phyloP scores from a whole-genome alignment of 2,329 filamentous ascomycete species.

The Sporothrix globosa region DNA sequence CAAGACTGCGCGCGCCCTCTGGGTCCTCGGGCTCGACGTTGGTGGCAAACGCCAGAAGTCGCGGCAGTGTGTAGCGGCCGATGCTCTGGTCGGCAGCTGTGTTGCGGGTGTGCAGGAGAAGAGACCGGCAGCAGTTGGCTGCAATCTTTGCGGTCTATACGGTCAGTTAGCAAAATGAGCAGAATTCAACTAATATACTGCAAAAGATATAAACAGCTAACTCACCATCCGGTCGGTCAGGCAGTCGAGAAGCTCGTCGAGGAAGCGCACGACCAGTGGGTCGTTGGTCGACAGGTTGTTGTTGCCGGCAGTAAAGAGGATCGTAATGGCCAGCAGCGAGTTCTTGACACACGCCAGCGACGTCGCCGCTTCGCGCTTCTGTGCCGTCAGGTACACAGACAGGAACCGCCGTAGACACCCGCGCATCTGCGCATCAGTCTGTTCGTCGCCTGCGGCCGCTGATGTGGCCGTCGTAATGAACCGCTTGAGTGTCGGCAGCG shows the following conservation, averaged over 20 bases:
- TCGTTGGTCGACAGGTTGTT: constrained; percentile 75
- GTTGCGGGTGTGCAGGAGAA: constrained; percentile 69
- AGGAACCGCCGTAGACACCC: constrained; percentile 83
- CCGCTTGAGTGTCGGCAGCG: constrained; percentile 86
- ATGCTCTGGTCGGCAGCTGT: constrained; percentile 72
- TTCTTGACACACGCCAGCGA: constrained; percentile 92
- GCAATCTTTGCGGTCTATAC: constrained; percentile 80
- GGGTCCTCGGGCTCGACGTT: constrained; percentile 74
- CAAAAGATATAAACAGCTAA: constrained; percentile 17
- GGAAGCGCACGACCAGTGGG: constrained; percentile 71
- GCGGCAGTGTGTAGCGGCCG: constrained; percentile 72
- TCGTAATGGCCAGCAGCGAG: constrained; percentile 81
- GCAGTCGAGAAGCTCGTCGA: constrained; percentile 83
- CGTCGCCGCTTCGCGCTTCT: constrained; percentile 73
- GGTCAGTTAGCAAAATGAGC: neutral
- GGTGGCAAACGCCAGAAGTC: constrained; percentile 74
- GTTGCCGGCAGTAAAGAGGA: constrained; percentile 81
- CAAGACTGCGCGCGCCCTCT: constrained; percentile 70
- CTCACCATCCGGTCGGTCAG: constrained; percentile 73
- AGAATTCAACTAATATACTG: too few species aligned
- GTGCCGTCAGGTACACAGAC: constrained; percentile 74
- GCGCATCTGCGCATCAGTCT: constrained; percentile 71
- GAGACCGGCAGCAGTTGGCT: constrained; percentile 82
- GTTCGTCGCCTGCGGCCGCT: constrained; percentile 49
- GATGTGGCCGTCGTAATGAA: constrained; percentile 78